A percentile compares a stretch with the other conserved stretches of the same genome.
These are phyloP conservation scores for Penicillium ucsense DNA, from an alignment of 495 filamentous ascomycete genomes.

Conservation along the genomic window DNA sequence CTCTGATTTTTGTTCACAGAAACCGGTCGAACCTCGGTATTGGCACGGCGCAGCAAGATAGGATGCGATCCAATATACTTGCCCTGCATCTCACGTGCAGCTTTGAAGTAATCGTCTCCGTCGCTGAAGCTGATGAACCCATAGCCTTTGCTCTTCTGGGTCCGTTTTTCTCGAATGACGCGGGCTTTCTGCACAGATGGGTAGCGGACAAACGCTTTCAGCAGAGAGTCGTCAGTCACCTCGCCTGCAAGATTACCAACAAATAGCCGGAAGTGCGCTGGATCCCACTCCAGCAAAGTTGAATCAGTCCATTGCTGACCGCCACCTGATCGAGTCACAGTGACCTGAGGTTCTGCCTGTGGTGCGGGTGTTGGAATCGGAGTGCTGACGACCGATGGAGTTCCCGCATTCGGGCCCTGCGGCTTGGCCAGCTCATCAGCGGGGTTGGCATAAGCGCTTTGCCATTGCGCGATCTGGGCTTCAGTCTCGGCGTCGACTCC, in stretches of 20 bases:
- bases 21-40: slow-evolving; percentile 75
- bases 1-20: slow-evolving; percentile 38
- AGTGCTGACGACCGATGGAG: slow-evolving; percentile 21
- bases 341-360: slow-evolving; percentile 44
- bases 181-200: slow-evolving; percentile 81
- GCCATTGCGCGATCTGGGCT: slow-evolving; percentile 93
- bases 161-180: slow-evolving; percentile 92
- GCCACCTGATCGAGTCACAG: slow-evolving; percentile 77
- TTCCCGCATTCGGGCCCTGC: slow-evolving; percentile 19
- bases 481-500: slow-evolving; percentile 74
- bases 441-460: slow-evolving; percentile 69
- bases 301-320: slow-evolving; percentile 84
- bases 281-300: slow-evolving; percentile 89
- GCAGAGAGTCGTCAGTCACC: slow-evolving; percentile 88
- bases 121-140: slow-evolving; percentile 95
- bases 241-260: slow-evolving; percentile 97
- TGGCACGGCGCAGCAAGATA: slow-evolving; percentile 73
- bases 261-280: slow-evolving; percentile 86
- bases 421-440: slow-evolving; percentile 15
- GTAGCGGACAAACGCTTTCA: slow-evolving; percentile 89
- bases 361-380: slow-evolving; percentile 33
- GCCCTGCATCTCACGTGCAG: slow-evolving; percentile 94
- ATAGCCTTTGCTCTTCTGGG: slow-evolving; percentile 89
- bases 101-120: slow-evolving; percentile 89
- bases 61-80: slow-evolving; percentile 99